Evolutionary conservation across 176 grass and related monocot species (phyloP), one percentile per base, ranked within the genome.

Genomic region (Oryza australiensis): DNA sequence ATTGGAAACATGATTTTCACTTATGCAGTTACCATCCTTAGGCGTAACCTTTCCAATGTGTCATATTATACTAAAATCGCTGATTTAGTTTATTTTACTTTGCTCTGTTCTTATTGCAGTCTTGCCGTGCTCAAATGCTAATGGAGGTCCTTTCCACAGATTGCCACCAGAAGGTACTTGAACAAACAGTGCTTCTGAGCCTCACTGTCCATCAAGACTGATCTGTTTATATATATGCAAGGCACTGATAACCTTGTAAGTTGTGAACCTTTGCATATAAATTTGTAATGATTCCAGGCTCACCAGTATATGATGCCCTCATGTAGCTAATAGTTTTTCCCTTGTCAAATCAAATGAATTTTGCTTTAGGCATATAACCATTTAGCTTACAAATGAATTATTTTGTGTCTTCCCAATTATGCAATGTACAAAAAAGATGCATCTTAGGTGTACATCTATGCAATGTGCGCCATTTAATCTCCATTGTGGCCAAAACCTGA

Each of bases 161-260:
- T 66, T 75, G 60, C 22, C n/a, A 83, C 18, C 29, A 37, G 41
- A 46, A 84, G 70, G 18, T 77, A 26, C 24, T 34, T 38, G 29
- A 63, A 71, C 20, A 48, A 46, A 63, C 20, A 46, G 55, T 42
- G 53, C 28, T 40, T 46, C 26, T 83, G 73, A 77, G 16, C 34
- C 64, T 77, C 68, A 37, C 28, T 5, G 9, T 24, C 23, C 10
- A 77, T 22, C 49, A 77, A 0, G 2, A 3, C 35, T 62, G 11
- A 42, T 70, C 1, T 85, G 7, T 15, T 34, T 27, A 14, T 35
- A 71, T 62, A 23, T 62, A 23, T 70, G 33, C 64, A 70, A 78
- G 1, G 51, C 13, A 3, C 16, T 74, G 76, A 40, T 73, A 26
- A 66, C 3, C 42, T 67, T 37, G 38, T n/a, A 49, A 45, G 38